Percentiles rank a stretch among this genome's conserved stretches.
Conservation (phyloP, 208 protist genomes). For the Trichomonas vaginalis region DNA sequence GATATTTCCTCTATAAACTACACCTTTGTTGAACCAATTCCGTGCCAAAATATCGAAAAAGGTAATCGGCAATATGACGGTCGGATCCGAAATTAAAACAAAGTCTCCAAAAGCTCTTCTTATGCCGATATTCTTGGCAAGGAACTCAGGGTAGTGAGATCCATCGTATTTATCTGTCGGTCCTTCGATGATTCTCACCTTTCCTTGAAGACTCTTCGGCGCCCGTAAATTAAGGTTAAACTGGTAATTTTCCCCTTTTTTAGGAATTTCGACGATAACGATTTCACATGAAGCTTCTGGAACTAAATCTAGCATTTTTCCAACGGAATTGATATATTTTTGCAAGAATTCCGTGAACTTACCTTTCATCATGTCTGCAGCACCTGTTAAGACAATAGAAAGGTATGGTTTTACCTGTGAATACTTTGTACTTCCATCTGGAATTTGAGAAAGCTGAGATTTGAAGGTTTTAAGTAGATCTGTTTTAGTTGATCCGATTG, state of each 20-base stretch:
- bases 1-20: not conserved
- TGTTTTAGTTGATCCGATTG: not conserved
- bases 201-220: not conserved
- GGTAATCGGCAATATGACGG: not conserved
- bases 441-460: not conserved
- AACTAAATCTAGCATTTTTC: not conserved
- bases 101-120: not conserved
- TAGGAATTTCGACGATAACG: not conserved
- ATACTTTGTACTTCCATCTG: not conserved
- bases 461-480: not conserved
- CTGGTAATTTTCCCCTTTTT: not conserved
- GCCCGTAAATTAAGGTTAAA: not conserved
- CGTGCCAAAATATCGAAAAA: not conserved
- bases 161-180: not conserved
- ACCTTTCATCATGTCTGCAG: not conserved
- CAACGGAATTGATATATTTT: not conserved
- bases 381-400: not conserved
- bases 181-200: not conserved
- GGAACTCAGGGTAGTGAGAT: not conserved
- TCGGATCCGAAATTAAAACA: not conserved
- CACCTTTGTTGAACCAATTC: not conserved
- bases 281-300: not conserved
- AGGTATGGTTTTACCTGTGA: not conserved
- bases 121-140: not conserved
- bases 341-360: not conserved